phyloP scores from a whole-genome alignment of 2,329 filamentous ascomycete species.

The Ceratocystis eucalypticola region DNA sequence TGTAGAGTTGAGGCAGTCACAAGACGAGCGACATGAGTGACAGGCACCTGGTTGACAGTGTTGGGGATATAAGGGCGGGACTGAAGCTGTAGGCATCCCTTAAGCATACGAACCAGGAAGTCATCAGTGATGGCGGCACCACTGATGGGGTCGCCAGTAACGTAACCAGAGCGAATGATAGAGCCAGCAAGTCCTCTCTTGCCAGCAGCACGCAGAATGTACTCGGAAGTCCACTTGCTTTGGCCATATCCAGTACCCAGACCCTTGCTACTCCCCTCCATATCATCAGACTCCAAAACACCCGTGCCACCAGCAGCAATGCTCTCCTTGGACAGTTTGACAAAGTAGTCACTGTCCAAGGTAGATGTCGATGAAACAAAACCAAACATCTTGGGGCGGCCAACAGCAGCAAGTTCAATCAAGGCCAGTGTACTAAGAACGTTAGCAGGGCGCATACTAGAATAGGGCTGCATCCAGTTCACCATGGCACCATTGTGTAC shows the following conservation, averaged over 20 bases:
- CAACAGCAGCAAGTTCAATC: conserved; percentile 60
- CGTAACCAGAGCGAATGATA: conserved; percentile 73
- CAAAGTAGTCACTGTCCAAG: conserved; percentile 70
- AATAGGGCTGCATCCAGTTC: conserved; percentile 72
- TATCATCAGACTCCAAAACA: conserved; percentile 62
- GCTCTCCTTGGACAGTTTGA: conserved; percentile 54
- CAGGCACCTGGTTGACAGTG: conserved; percentile 79
- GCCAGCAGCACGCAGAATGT: conserved; percentile 65
- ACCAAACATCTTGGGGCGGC: conserved; percentile 63
- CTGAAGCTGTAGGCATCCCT: conserved; percentile 72
- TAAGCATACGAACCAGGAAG: conserved; percentile 74
- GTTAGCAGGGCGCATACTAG: conserved; percentile 57
- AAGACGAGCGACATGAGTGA: conserved; percentile 68
- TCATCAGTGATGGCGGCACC: conserved; percentile 74
- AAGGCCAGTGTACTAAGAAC: conserved; percentile 69
- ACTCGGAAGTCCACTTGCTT: conserved; percentile 67
- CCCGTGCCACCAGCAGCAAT: conserved; percentile 47
- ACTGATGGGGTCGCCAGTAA: conserved; percentile 56
- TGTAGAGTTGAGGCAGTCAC: conserved; percentile 61
- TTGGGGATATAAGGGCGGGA: conserved; percentile 66
- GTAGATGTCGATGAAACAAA: conserved; percentile 76
- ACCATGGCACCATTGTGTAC: conserved; percentile 73
- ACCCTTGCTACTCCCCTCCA: conserved; percentile 60
- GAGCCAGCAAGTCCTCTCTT: conserved; percentile 59
- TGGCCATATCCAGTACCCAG: conserved; percentile 84